Evolutionary conservation across 768 basidiomycete genomes (phyloP).

Genomic region (Dioszegia crocea): DNA sequence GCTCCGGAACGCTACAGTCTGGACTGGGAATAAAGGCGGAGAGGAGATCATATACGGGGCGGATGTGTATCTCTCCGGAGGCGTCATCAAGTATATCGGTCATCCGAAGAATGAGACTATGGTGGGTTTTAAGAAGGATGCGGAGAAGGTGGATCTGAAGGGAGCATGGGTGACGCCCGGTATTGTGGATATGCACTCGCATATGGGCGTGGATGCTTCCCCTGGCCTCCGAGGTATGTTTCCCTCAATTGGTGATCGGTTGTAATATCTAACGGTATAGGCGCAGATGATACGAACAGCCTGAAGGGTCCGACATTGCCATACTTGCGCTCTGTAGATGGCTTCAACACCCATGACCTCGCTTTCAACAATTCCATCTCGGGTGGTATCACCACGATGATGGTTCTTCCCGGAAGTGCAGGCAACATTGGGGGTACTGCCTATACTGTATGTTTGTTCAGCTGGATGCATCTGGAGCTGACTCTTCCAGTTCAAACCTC

Average conservation of each 20-base stretch:
- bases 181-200: constrained; percentile 68
- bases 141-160: constrained; percentile 58
- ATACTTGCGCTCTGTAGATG: constrained; percentile 72
- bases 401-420: constrained; percentile 66
- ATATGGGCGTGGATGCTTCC: constrained; percentile 66
- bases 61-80: constrained; percentile 62
- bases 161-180: constrained; percentile 77
- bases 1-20: constrained; percentile 68
- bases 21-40: constrained; percentile 67
- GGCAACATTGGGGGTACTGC: constrained; percentile 64
- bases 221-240: constrained; percentile 58
- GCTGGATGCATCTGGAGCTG: not conserved
- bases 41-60: constrained; percentile 58
- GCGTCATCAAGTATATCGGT: constrained; percentile 62
- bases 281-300: constrained; percentile 63
- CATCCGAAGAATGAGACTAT: constrained; percentile 51
- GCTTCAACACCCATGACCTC: constrained; percentile 77
- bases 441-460: constrained; percentile 52
- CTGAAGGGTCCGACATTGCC: constrained; percentile 59
- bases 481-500: constrained; percentile 59
- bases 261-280: too few relatives aligned
- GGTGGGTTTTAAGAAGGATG: constrained; percentile 51
- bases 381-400: constrained; percentile 81
- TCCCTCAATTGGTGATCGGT: too few relatives aligned
- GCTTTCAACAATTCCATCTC: constrained; percentile 69